Evolutionary conservation across 345 rosid species (phyloP).

Genomic region (Populus davidiana): DNA sequence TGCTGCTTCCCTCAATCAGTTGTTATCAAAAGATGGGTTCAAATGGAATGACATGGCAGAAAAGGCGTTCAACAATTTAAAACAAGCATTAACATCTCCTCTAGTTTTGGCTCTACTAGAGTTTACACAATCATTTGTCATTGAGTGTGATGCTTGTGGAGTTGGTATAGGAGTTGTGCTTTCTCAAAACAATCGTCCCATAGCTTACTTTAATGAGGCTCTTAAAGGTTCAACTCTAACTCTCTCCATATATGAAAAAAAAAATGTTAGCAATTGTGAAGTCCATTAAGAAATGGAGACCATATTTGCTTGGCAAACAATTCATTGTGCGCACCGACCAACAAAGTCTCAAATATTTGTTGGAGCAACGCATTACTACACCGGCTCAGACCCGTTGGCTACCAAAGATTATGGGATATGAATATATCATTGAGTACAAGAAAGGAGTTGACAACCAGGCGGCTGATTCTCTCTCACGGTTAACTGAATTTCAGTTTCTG

Average conservation of each 20-base stretch:
- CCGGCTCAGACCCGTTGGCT: no score
- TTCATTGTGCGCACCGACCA: background rate
- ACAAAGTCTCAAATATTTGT: background rate
- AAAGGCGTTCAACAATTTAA: background rate
- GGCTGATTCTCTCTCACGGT: no score
- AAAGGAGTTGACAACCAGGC: no score
- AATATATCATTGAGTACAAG: no score
- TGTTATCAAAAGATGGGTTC: background rate
- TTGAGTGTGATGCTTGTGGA: background rate
- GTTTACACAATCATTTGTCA: background rate
- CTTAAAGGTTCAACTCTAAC: background rate
- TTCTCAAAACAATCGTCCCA: background rate
- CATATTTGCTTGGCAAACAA: background rate
- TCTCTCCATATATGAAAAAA: background rate
- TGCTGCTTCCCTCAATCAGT: background rate
- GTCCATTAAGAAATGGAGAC: background rate
- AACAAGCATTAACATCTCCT: background rate
- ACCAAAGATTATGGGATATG: no score
- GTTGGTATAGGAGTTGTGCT: background rate
- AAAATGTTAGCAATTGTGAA: background rate
- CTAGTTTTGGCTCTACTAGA: background rate
- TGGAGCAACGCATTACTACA: no score
- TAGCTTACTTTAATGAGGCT: background rate
- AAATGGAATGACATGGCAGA: background rate
- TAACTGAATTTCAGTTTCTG: no score